Percentiles rank a stretch among this genome's conserved stretches.
phyloP scores from a whole-genome alignment of 192 early-diverging fungal species.

The Gryganskiella cystojenkinii region DNA sequence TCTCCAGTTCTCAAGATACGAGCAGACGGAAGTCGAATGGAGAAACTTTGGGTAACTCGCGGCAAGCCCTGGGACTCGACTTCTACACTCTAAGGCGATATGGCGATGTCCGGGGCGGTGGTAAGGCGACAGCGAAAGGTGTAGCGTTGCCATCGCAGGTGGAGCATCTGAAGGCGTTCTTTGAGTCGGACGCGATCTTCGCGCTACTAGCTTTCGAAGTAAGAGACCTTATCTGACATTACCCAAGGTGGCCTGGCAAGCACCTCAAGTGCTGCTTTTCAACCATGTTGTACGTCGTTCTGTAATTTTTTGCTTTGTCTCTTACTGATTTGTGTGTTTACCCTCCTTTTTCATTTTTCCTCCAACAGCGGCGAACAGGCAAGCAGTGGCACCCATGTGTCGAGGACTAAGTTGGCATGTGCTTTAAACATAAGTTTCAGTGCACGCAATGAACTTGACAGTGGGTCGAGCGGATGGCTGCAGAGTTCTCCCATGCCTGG shows the following conservation, averaged over 20 bases:
- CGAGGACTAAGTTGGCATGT: constrained; percentile 7
- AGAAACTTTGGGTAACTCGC: no score
- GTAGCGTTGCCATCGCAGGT: constrained; percentile 1
- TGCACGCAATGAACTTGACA: no score
- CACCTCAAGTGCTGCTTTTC: no score
- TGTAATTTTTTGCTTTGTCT: not conserved
- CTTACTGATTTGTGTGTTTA: not conserved
- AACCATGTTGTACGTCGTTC: not conserved
- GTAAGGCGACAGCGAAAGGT: no score
- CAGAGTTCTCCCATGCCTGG: no score
- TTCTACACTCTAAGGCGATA: no score
- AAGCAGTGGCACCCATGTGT: constrained; percentile 5
- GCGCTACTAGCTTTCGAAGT: constrained; percentile 1
- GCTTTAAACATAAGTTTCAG: constrained; percentile 12
- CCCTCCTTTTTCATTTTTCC: not conserved
- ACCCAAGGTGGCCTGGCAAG: no score
- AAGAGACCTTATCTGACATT: not conserved
- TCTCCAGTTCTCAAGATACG: no score
- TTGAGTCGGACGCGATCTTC: not conserved
- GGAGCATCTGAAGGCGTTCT: not conserved
- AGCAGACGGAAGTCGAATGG: no score
- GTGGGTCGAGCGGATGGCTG: no score
- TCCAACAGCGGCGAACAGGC: constrained; percentile 5
- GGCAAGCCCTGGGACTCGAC: no score
- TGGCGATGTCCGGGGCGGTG: no score